Evolutionary conservation across 2,329 filamentous ascomycete genomes (phyloP), one percentile per base, ranked within the genome.

Genomic region (Chaetomiaceae sp.): DNA sequence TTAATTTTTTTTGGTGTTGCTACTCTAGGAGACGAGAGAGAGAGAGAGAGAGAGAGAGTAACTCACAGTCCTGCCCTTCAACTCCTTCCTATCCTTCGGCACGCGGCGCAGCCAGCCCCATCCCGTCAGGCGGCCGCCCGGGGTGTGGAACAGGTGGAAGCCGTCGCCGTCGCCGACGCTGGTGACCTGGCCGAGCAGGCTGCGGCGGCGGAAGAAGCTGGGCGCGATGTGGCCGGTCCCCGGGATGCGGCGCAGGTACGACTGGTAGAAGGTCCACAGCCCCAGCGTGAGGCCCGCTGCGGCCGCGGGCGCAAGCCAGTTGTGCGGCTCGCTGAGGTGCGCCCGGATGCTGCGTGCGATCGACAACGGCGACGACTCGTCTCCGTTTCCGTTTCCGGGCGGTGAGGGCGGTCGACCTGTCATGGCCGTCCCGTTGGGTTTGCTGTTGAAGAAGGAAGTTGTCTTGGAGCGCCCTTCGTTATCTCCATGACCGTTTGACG

Each of bases 111-210:
- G 61, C 88, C 88, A 95, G n/a, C 86, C 89, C 93, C 93, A 98
- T 43, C 93, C 93, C 10, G 84, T 76, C 42, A 90, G 66, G 55
- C 82, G 76, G 10, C 93, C 93, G n/a, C 91, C 91, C 0, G 93
- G 93, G 0, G 89, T 97, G 65, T 98, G 93, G 64, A 85, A 98
- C 38, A 98, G 65, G 57, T 93, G 85, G 65, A 98, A 96, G 62
- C 91, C 91, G 66, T 98, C 93, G 4, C 89, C 94, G 73, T 98
- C 93, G 34, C 94, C 93, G 19, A 98, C 93, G 57, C 86, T 89
- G 11, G 91, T 96, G 34, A 97, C 93, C 51, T 78, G 78, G 12
- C 93, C 93, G 57, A 91, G 85, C 34, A 98, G 62, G 56, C 80
- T 90, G 57, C 86, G 77, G 50, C 73, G 81, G 37, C 86, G 80